A percentile compares a stretch with the other conserved stretches of the same genome.
phyloP scores from a whole-genome alignment of 2,329 filamentous ascomycete genomes.

The Fusarium guadeloupense region DNA sequence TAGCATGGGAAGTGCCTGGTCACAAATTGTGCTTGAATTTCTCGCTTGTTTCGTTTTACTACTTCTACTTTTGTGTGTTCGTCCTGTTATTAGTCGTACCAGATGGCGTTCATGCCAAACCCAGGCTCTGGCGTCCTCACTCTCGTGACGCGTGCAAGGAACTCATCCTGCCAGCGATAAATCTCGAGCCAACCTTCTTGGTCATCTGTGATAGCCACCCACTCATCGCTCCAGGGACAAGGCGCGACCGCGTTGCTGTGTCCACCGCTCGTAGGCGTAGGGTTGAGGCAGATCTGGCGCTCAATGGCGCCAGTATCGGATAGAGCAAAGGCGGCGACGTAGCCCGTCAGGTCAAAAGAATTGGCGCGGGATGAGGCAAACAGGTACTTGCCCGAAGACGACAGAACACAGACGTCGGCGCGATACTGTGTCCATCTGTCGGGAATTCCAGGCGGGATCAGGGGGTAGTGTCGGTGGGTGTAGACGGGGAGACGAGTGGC shows the following conservation, averaged over 20 bases:
- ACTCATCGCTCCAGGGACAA: slow-evolving; percentile 86
- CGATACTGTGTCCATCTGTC: slow-evolving; percentile 73
- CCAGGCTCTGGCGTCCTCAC: slow-evolving; percentile 85
- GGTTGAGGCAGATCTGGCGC: slow-evolving; percentile 80
- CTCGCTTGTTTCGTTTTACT: neutral
- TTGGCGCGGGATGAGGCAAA: slow-evolving; percentile 88
- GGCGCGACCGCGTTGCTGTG: slow-evolving; percentile 90
- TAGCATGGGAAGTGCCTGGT: neutral
- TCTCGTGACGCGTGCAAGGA: slow-evolving; percentile 78
- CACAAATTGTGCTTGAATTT: neutral
- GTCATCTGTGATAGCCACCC: slow-evolving; percentile 89
- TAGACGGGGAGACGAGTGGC: slow-evolving; percentile 78
- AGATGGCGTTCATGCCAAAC: slow-evolving; percentile 96
- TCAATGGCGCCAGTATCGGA: slow-evolving; percentile 75
- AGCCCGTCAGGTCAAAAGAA: slow-evolving; percentile 78
- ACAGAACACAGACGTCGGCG: slow-evolving; percentile 82
- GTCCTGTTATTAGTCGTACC: slow-evolving; percentile 70
- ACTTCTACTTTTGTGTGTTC: neutral
- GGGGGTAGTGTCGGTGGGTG: slow-evolving; percentile 78
- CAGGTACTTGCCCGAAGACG: slow-evolving; percentile 75
- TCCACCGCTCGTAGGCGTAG: slow-evolving; percentile 86
- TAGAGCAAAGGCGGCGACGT: slow-evolving; percentile 82
- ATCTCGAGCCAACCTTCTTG: slow-evolving; percentile 89
- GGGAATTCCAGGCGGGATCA: slow-evolving; percentile 78
- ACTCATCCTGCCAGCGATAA: slow-evolving; percentile 86